A percentile compares a stretch with the other conserved stretches of the same genome.
phyloP scores from a whole-genome alignment of 139 green algal genomes.

The Micractinium sp. region DNA sequence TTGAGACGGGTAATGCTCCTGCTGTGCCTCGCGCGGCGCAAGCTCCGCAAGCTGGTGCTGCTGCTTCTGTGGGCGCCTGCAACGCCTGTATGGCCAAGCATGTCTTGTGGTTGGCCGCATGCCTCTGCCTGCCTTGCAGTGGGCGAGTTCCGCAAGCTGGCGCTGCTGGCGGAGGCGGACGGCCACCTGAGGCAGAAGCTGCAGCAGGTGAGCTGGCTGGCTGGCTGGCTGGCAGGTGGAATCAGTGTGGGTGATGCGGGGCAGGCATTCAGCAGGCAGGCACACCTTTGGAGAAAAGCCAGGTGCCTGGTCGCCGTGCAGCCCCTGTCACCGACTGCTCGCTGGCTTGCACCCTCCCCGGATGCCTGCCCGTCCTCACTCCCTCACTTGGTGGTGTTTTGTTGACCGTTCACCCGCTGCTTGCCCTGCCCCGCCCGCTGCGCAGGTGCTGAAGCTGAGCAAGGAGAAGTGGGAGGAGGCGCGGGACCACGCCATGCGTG shows the following conservation, averaged over 20 bases:
- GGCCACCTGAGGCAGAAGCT: constrained; percentile 83
- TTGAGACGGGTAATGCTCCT: not conserved
- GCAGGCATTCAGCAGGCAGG: too few relatives aligned
- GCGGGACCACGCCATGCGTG: constrained; percentile 82
- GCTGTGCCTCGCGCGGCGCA: too few relatives aligned
- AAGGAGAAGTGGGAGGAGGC: constrained; percentile 95
- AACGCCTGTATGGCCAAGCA: too few relatives aligned
- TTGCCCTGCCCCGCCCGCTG: not conserved
- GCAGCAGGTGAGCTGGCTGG: constrained; percentile 62
- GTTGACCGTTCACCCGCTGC: too few relatives aligned
- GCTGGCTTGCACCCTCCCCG: not conserved
- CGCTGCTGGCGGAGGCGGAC: constrained; percentile 81
- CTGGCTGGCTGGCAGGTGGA: not conserved
- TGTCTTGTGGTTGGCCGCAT: too few relatives aligned
- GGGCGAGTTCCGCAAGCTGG: constrained; percentile 84
- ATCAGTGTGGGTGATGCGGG: not conserved
- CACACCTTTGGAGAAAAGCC: too few relatives aligned
- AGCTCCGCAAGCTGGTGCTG: constrained; percentile 83
- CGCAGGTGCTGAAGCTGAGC: constrained; percentile 81
- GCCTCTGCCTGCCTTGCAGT: constrained; percentile 52
- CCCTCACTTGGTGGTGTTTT: too few relatives aligned
- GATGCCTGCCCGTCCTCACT: not conserved
- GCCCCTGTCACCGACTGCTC: too few relatives aligned
- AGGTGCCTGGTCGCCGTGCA: too few relatives aligned
- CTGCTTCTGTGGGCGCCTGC: too few relatives aligned